Evolutionary conservation across 345 rosid genomes (phyloP).

Genomic region (Hibiscus tridactylites): DNA sequence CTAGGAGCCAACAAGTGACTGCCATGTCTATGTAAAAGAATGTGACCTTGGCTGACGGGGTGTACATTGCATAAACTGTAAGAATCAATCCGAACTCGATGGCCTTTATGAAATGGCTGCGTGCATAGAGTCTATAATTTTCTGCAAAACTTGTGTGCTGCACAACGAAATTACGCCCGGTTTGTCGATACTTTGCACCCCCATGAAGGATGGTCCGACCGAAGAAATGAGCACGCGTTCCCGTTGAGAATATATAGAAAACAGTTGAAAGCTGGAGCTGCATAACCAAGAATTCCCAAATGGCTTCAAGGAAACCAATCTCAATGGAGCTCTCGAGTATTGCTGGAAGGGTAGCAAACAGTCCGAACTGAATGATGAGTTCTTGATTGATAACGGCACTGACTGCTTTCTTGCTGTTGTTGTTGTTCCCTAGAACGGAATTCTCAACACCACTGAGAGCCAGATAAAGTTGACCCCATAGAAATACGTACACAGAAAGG

Average conservation of each 20-base stretch:
- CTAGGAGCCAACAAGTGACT: constrained; percentile 78
- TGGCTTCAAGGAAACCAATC: constrained; percentile 79
- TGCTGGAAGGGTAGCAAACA: constrained; percentile 92
- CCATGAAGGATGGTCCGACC: constrained; percentile 95
- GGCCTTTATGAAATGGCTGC: constrained; percentile 85
- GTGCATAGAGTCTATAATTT: constrained; percentile 69
- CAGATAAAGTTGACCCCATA: not conserved
- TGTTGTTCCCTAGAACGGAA: constrained; percentile 20
- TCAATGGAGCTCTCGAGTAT: constrained; percentile 81
- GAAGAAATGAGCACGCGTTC: constrained; percentile 88
- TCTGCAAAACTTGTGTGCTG: constrained; percentile 90
- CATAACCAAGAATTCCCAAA: constrained; percentile 90
- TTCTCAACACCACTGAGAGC: not conserved
- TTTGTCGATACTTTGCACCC: constrained; percentile 90
- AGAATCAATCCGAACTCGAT: constrained; percentile 33
- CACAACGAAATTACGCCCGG: constrained; percentile 92
- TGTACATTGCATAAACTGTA: constrained; percentile 56
- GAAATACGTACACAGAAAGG: not conserved
- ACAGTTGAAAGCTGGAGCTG: constrained; percentile 87
- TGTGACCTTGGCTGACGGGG: constrained; percentile 42
- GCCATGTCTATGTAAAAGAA: constrained; percentile 63
- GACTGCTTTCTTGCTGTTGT: constrained; percentile 62
- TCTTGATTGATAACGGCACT: constrained; percentile 84
- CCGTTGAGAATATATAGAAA: constrained; percentile 91
- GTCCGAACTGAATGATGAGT: constrained; percentile 79